Percentiles rank a stretch among this genome's conserved stretches.
phyloP scores from a whole-genome alignment of 176 grass and related monocot genomes.

The Juncus effusus region DNA sequence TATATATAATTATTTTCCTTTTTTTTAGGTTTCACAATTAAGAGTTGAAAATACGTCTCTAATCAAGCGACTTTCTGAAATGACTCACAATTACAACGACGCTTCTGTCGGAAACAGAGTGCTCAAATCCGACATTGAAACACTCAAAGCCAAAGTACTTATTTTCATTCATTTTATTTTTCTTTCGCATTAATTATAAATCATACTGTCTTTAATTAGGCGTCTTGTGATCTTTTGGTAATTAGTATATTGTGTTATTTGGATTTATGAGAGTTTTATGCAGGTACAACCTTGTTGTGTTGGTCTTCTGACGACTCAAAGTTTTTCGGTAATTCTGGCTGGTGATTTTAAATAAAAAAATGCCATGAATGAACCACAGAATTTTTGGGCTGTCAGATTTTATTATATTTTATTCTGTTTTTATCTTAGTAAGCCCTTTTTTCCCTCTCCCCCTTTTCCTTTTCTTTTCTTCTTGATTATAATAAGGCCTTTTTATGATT shows the following conservation, averaged over 20 bases:
- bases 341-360: constrained; percentile 19
- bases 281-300: constrained; percentile 24
- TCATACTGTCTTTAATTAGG: no score
- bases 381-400: constrained; percentile 18
- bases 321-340: constrained; percentile 16
- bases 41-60: constrained; percentile 68
- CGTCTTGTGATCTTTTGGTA: no score
- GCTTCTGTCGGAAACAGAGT: constrained; percentile 51
- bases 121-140: constrained; percentile 69
- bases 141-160: constrained; percentile 60
- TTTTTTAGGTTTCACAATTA: constrained; percentile 59
- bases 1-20: constrained; percentile 6
- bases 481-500: background rate
- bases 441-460: background rate
- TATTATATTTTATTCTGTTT: constrained; percentile 12
- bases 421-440: background rate
- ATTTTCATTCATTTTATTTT: constrained; percentile 11
- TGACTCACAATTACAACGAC: constrained; percentile 71
- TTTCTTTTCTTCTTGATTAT: constrained; percentile 16
- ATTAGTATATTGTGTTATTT: background rate
- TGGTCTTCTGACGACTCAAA: constrained; percentile 22
- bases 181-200: background rate
- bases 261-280: constrained; percentile 6
- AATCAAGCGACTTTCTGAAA: constrained; percentile 49
- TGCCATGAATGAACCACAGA: constrained; percentile 19